Base-by-base conservation (phyloP, 148 eudicot species). In the Vaccinium macrocarpon region DNA sequence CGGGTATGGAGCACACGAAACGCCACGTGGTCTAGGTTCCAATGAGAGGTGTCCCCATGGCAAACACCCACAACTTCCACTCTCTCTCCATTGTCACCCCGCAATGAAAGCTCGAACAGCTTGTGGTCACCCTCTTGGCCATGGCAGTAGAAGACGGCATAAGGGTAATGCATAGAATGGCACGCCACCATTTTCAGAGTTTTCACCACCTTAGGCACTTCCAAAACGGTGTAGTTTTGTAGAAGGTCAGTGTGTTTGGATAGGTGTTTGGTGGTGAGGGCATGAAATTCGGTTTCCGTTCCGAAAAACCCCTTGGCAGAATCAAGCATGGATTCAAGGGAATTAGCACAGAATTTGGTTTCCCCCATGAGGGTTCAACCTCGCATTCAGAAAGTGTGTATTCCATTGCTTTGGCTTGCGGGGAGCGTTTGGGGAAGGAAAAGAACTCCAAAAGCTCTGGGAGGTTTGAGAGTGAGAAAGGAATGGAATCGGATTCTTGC, bases 101-200 rank as follows among this genome's bases (percentile, higher is more conserved):
- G 82, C 18, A 93, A 68, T 18, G 80, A 68, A 38, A 91, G 88
- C 75, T 79, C 80, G 38, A 82, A 91, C 55, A 91, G 84, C 80
- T 68, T 87, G 74, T 86, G 90, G 73, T 85, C 86, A 38, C 90
- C 88, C 74, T 84, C 85, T 66, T 89, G 94, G 82, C 90, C 84
- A 79, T 93, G 96, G 52, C 96, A 93, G 49, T 93, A 93, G 79
- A 86, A 90, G 46, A 93, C 86, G 6, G 88, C 84, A 73, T 92
- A 93, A 19, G 96, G 91, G 82, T 92, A 93, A 51, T 94, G 96
- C 92, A 91, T 85, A 3, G 91, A 83, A 51, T 93, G 96, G 78
- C 96, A 93, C n/a, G 90, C 90, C 64, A 93, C 89, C 80, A 85
- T 81, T 38, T 88, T 92, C 12, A 92, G 86, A 0, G 93, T 90